Percentiles rank a stretch among this genome's conserved stretches.
Evolutionary conservation across 106 monocot species (phyloP).

Genomic region (Agapanthus africanus): DNA sequence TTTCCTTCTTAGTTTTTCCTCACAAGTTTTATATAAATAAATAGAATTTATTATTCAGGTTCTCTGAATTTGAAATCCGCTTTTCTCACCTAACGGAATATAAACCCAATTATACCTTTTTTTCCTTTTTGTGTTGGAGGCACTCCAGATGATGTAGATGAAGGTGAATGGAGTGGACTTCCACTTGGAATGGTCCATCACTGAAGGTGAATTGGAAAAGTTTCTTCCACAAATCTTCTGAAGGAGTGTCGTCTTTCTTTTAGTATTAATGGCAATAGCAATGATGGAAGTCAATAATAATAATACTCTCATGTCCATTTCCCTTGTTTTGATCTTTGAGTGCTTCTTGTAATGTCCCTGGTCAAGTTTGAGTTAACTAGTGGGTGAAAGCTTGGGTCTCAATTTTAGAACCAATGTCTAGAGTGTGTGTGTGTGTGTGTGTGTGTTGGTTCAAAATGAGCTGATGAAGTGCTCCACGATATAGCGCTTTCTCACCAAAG

Average conservation of each 20-base stretch:
- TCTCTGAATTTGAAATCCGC: no score
- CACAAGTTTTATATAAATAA: background rate
- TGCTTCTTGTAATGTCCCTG: background rate
- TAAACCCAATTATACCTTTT: no score
- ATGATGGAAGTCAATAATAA: background rate
- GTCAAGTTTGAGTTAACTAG: background rate
- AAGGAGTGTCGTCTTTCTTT: no score
- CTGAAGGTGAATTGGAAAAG: no score
- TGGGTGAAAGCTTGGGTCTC: background rate
- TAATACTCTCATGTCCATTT: background rate
- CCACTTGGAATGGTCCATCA: no score
- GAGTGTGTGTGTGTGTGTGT: background rate
- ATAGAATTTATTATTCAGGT: background rate
- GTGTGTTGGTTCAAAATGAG: background rate
- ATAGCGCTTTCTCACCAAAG: background rate
- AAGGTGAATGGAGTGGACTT: no score
- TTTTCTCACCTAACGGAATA: no score
- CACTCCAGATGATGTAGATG: no score
- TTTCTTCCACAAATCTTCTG: no score
- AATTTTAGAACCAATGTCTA: background rate
- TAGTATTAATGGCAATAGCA: no score
- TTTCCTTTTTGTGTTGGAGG: no score
- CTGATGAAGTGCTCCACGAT: background rate
- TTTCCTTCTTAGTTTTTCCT: background rate
- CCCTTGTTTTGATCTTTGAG: background rate